Conservation (phyloP, 192 early-diverging fungal species). For the Chytriomyces confervae region DNA sequence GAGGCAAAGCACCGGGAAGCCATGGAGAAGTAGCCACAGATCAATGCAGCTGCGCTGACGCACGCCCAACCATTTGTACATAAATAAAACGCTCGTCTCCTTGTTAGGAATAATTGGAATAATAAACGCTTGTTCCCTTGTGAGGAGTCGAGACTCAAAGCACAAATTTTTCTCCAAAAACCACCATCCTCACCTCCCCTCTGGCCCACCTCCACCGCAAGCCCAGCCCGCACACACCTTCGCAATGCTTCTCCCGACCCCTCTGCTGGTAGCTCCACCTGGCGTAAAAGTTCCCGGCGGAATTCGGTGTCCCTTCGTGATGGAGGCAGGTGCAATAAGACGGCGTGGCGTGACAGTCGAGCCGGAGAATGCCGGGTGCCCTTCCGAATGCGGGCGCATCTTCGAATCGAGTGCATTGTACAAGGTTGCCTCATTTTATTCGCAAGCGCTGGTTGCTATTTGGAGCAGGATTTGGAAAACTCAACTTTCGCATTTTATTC, state of each 20-base stretch:
- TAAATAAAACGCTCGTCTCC: no score
- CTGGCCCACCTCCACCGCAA: background rate
- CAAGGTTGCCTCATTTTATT: slow-evolving; percentile 9
- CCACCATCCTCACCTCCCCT: no score
- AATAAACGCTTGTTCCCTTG: no score
- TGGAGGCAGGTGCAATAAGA: background rate
- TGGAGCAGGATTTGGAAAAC: background rate
- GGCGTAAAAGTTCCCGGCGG: slow-evolving; percentile 6
- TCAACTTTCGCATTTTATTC: background rate
- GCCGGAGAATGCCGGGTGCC: background rate
- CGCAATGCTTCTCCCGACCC: slow-evolving; percentile 3
- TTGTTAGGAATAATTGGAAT: no score
- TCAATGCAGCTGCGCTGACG: no score
- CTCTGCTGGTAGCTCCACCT: slow-evolving; percentile 3
- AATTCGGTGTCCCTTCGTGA: slow-evolving; percentile 2
- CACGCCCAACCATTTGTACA: no score
- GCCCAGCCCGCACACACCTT: background rate
- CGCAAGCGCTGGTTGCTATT: background rate
- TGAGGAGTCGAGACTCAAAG: no score
- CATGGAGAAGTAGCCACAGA: no score
- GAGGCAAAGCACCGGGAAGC: slow-evolving; percentile 6
- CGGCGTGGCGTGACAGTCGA: background rate
- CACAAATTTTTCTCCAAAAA: no score
- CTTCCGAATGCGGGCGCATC: background rate
- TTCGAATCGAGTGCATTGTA: slow-evolving; percentile 13